A percentile compares a stretch with the other conserved stretches of the same genome.
These are phyloP conservation scores for Pseudofabraea citricarpa DNA, from an alignment of 2,329 filamentous ascomycete species.

Conservation along the genomic window DNA sequence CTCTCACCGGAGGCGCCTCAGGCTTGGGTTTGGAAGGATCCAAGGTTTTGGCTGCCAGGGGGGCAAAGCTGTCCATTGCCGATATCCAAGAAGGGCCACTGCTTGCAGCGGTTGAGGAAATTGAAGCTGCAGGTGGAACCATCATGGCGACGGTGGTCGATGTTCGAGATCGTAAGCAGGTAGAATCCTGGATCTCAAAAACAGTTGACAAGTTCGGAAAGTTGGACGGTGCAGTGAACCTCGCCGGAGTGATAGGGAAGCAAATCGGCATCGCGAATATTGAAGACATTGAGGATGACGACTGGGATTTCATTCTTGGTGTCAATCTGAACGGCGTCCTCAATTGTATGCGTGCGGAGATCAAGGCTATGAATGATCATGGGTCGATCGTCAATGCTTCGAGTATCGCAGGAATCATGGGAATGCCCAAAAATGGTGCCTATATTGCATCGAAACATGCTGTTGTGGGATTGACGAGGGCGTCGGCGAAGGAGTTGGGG, in stretches of 20 bases:
- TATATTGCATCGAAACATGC: slow-evolving; percentile 28
- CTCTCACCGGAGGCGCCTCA: slow-evolving; percentile 73
- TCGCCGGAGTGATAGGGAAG: slow-evolving; percentile 31
- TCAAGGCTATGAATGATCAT: slow-evolving; percentile 38
- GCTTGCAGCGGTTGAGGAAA: slow-evolving; percentile 5
- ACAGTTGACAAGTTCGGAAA: slow-evolving; percentile 28
- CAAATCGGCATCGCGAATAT: slow-evolving; percentile 23
- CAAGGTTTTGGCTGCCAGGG: slow-evolving; percentile 28
- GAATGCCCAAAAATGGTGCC: slow-evolving; percentile 21
- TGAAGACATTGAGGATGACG: slow-evolving; percentile 30
- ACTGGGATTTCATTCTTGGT: slow-evolving; percentile 36
- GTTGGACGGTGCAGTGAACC: slow-evolving; percentile 33
- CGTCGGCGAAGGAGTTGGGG: slow-evolving; percentile 26
- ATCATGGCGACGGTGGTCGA: slow-evolving; percentile 17
- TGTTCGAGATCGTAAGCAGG: slow-evolving; percentile 19
- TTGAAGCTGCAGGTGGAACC: slow-evolving; percentile 4
- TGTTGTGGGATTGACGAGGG: slow-evolving; percentile 25
- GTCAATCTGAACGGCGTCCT: slow-evolving; percentile 45
- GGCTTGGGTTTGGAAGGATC: slow-evolving; percentile 72
- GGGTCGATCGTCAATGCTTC: slow-evolving; percentile 54
- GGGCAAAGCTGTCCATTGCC: slow-evolving; percentile 7
- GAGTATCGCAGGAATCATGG: slow-evolving; percentile 36
- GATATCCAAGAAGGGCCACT: slow-evolving; percentile 11
- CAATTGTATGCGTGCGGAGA: slow-evolving; percentile 44
- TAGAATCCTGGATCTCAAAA: slow-evolving; percentile 28